A percentile compares a stretch with the other conserved stretches of the same genome.
Conservation (phyloP, 331 rosid genomes). For the Acacia concinna region DNA sequence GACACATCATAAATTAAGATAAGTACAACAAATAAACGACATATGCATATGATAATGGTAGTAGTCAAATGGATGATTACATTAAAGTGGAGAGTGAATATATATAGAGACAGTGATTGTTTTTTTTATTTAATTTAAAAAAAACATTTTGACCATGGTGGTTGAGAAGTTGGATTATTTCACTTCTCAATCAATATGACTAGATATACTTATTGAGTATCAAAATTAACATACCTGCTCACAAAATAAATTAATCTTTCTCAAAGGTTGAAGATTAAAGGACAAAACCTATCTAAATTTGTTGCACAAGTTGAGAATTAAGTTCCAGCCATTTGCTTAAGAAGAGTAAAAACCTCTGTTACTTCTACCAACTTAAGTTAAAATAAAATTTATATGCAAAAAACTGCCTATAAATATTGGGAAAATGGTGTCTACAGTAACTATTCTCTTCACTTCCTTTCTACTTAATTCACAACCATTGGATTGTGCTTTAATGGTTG, state of each 20-base stretch:
- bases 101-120: background rate
- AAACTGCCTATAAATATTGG: too few species aligned
- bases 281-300: background rate
- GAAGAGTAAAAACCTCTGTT: background rate
- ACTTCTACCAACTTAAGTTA: background rate
- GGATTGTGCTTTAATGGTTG: too few species aligned
- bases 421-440: too few species aligned
- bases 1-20: background rate
- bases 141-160: background rate
- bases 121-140: too few species aligned
- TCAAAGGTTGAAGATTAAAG: background rate
- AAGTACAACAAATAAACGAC: background rate
- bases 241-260: background rate
- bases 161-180: background rate
- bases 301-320: background rate
- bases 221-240: too few species aligned
- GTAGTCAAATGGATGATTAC: background rate
- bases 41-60: background rate
- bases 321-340: background rate
- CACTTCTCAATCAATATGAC: background rate
- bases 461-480: too few species aligned
- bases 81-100: background rate
- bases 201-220: too few species aligned
- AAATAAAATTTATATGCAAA: too few species aligned
- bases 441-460: too few species aligned